A percentile compares a stretch with the other conserved stretches of the same genome.
Evolutionary conservation across 2,329 filamentous ascomycete genomes (phyloP).

Genomic region (Paecilomyces dactylethromorphus): DNA sequence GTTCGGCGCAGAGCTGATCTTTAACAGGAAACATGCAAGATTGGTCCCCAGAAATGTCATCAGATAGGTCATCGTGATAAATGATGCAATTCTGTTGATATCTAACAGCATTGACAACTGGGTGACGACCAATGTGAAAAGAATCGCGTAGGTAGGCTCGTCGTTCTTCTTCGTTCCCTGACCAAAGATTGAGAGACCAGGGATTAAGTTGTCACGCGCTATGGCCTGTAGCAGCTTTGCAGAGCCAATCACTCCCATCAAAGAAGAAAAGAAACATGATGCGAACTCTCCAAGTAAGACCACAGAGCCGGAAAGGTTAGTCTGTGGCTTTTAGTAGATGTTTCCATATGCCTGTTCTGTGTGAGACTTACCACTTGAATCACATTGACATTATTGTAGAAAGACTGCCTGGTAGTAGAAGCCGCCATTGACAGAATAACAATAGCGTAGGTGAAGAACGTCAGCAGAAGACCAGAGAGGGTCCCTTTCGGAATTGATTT

Average conservation of each 20-base stretch:
- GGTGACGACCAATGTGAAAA: slow-evolving; percentile 67
- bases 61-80: slow-evolving; percentile 86
- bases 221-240: slow-evolving; percentile 81
- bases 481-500: slow-evolving; percentile 82
- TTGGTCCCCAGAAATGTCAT: slow-evolving; percentile 92
- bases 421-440: slow-evolving; percentile 74
- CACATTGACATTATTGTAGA: slow-evolving; percentile 69
- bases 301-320: slow-evolving; percentile 66
- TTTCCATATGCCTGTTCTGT: not conserved
- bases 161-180: slow-evolving; percentile 66
- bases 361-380: slow-evolving; percentile 56
- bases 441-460: slow-evolving; percentile 67
- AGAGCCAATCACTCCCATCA: slow-evolving; percentile 82
- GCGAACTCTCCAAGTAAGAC: slow-evolving; percentile 78
- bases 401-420: slow-evolving; percentile 66
- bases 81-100: slow-evolving; percentile 80
- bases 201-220: slow-evolving; percentile 70
- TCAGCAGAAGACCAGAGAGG: slow-evolving; percentile 67
- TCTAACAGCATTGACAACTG: slow-evolving; percentile 76
- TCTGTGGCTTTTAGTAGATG: slow-evolving; percentile 31
- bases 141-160: slow-evolving; percentile 68
- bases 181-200: slow-evolving; percentile 67
- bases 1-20: slow-evolving; percentile 81
- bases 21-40: slow-evolving; percentile 76
- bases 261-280: slow-evolving; percentile 73